Percentiles rank a stretch among this genome's conserved stretches.
phyloP scores from a whole-genome alignment of 768 basidiomycete species.

The Collybiopsis luxurians region DNA sequence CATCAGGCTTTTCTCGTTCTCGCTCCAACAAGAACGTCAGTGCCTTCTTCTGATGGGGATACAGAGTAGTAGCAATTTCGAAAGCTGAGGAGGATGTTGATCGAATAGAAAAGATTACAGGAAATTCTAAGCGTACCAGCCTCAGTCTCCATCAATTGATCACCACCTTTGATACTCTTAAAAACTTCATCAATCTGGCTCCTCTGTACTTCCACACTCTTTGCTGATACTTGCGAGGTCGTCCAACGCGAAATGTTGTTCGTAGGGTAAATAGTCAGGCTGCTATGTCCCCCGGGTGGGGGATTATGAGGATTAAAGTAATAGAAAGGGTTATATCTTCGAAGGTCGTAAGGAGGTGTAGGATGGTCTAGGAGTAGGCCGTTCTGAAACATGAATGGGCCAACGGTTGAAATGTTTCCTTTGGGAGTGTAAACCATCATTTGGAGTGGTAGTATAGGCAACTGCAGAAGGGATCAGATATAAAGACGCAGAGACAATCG shows the following conservation, averaged over 20 bases:
- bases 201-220: slow-evolving; percentile 88
- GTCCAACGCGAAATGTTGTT: slow-evolving; percentile 51
- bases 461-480: slow-evolving; percentile 38
- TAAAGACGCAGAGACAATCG: slow-evolving; percentile 15
- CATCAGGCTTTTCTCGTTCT: slow-evolving; percentile 59
- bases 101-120: slow-evolving; percentile 13
- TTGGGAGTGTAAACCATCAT: slow-evolving; percentile 93
- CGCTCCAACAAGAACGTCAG: slow-evolving; percentile 93
- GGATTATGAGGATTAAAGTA: slow-evolving; percentile 92
- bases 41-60: slow-evolving; percentile 98
- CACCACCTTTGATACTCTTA: slow-evolving; percentile 82
- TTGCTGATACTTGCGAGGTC: slow-evolving; percentile 54
- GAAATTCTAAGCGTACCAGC: slow-evolving; percentile 56
- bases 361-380: slow-evolving; percentile 82
- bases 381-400: slow-evolving; percentile 66
- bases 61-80: slow-evolving; percentile 82
- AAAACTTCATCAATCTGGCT: slow-evolving; percentile 94
- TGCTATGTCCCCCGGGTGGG: slow-evolving; percentile 63
- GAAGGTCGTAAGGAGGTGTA: slow-evolving; percentile 57
- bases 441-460: slow-evolving; percentile 79
- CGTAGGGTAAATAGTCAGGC: slow-evolving; percentile 30
- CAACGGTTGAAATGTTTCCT: slow-evolving; percentile 84
- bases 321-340: slow-evolving; percentile 56
- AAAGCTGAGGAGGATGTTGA: slow-evolving; percentile 34
- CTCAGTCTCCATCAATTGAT: slow-evolving; percentile 83